phyloP scores from a whole-genome alignment of 2,329 filamentous ascomycete species.

The Pseudocercospora pini-densiflorae region DNA sequence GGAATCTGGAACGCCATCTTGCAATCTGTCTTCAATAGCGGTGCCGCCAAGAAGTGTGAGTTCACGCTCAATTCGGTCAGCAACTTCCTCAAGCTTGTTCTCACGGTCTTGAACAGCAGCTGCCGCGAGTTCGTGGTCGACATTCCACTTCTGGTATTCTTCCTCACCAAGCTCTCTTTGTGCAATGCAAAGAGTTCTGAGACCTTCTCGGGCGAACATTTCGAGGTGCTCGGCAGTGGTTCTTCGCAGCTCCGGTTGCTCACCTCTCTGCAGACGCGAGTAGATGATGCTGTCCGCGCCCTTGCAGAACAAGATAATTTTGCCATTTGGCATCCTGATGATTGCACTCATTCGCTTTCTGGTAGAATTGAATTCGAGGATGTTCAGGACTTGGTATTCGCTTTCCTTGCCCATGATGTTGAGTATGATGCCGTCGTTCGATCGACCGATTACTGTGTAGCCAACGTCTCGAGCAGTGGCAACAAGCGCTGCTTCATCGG shows the following conservation, averaged over 20 bases:
- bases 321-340: slow-evolving; percentile 88
- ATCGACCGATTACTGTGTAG: slow-evolving; percentile 85
- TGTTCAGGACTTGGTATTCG: slow-evolving; percentile 87
- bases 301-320: slow-evolving; percentile 93
- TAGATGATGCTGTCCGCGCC: slow-evolving; percentile 98
- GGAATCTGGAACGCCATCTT: slow-evolving; percentile 95
- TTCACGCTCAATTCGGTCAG: slow-evolving; percentile 89
- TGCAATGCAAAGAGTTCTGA: slow-evolving; percentile 93
- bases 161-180: slow-evolving; percentile 78
- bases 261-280: slow-evolving; percentile 80
- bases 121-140: slow-evolving; percentile 84
- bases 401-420: slow-evolving; percentile 87
- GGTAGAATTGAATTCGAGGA: slow-evolving; percentile 95
- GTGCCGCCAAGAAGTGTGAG: slow-evolving; percentile 88
- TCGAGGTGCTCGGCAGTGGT: slow-evolving; percentile 92
- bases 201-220: slow-evolving; percentile 93
- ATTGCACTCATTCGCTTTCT: slow-evolving; percentile 98
- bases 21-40: slow-evolving; percentile 94
- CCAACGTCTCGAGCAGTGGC: slow-evolving; percentile 94
- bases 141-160: slow-evolving; percentile 84
- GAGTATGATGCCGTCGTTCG: slow-evolving; percentile 78
- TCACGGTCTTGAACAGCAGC: slow-evolving; percentile 84
- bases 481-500: slow-evolving; percentile 93
- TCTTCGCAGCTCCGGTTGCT: slow-evolving; percentile 82
- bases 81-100: slow-evolving; percentile 87